Evolutionary conservation across 2,329 filamentous ascomycete genomes (phyloP).

Genomic region (Coniella vitis): DNA sequence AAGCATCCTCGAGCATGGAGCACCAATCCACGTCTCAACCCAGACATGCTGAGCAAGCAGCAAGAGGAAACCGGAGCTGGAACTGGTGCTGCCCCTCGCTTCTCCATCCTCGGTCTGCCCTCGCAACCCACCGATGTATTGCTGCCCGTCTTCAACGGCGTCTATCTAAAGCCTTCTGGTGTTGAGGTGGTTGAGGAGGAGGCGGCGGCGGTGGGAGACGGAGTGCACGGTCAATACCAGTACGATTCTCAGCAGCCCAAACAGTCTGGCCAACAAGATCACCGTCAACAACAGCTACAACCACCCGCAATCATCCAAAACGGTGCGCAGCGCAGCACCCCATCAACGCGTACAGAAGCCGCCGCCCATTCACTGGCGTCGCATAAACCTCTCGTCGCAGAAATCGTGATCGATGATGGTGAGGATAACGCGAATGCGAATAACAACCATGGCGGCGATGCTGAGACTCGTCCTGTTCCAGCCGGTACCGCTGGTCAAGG

Average conservation of each 20-base stretch:
- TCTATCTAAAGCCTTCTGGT: conserved; percentile 6
- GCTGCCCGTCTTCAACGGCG: conserved; percentile 14
- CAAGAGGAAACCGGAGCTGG: neutral
- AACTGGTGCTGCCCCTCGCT: neutral
- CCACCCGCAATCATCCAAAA: too few species aligned
- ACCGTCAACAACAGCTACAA: too few species aligned
- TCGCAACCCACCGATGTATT: conserved; percentile 2
- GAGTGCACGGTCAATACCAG: too few species aligned
- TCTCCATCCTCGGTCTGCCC: conserved; percentile 3
- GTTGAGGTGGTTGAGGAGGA: neutral
- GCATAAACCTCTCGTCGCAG: neutral
- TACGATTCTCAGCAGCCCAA: too few species aligned
- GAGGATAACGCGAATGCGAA: too few species aligned
- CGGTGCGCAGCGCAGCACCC: too few species aligned
- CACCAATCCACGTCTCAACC: conserved; percentile 14
- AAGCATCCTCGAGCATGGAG: conserved; percentile 13
- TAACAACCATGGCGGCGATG: too few species aligned
- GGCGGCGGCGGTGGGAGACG: neutral
- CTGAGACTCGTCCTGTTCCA: neutral
- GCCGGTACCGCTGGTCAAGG: too few species aligned
- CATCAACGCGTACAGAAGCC: too few species aligned
- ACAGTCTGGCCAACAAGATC: too few species aligned
- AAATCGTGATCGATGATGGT: neutral
- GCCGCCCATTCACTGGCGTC: too few species aligned
- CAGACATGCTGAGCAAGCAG: conserved; percentile 9